Evolutionary conservation across 2,329 filamentous ascomycete genomes (phyloP), one percentile per base, ranked within the genome.

Genomic region (Cytospora mali): DNA sequence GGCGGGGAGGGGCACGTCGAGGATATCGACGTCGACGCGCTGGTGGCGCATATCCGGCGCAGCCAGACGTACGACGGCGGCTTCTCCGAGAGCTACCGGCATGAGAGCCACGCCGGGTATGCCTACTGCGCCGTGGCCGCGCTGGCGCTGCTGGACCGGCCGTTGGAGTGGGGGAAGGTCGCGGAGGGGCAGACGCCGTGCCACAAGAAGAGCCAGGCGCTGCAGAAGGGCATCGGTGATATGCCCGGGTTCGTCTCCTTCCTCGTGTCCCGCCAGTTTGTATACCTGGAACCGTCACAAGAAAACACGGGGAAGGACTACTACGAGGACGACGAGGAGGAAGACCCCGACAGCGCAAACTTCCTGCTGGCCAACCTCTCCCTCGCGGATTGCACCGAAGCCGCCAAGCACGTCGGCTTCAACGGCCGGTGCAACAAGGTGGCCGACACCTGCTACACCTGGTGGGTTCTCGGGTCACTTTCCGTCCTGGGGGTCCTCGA

Each of bases 361-460:
- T 74, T 75, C 39, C 57, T 70, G 3, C 68, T 80, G n/a, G 74
- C 75, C 0, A 69, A 71, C 6, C 69, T 79, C 25, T 70, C 69
- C 3, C 62, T 77, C 1, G 70, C 73, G 13, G 71, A 75, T 23
- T 62, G 66, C 28, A 58, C 66, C 10, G 28, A 50, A 1, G 14
- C 48, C 5, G 16, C 61, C 2, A 64, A 69, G 21, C 75, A 78
- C 11, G 83, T 92, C 1, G 95, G 93, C 11, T 93, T 96, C 77
- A 97, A 96, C 71, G 95, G 95, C 28, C 87, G 95, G 55, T 88
- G 86, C 73, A 97, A 97, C 78, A 99, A 99, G 75, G 83, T 88
- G 54, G 90, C 91, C 11, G 95, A 99, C 76, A 98, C 95, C 0
- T 99, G 95, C 77, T 99, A 99, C 75, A 89, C 87, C 25, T 99